phyloP scores from a whole-genome alignment of 345 rosid genomes.

The Arabis alpina region DNA sequence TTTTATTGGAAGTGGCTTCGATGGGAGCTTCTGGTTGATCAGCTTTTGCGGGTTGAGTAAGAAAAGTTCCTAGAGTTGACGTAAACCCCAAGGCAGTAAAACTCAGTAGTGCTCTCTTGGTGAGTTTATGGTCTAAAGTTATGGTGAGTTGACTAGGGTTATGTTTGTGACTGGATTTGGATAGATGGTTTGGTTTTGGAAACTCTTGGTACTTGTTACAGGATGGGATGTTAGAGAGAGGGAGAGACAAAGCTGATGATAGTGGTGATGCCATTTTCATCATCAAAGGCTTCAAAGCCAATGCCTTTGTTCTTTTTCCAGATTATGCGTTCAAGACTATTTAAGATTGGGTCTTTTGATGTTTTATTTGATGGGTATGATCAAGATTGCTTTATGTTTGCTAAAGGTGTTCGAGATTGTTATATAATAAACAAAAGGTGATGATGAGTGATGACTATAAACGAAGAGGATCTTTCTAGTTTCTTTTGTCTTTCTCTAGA shows the following conservation, averaged over 20 bases:
- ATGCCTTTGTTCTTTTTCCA: constrained; percentile 1
- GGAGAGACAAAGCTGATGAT: constrained; percentile 51
- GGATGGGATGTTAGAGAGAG: constrained; percentile 48
- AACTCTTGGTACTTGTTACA: constrained; percentile 49
- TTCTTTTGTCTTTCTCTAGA: constrained; percentile 32
- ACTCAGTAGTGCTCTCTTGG: constrained; percentile 52
- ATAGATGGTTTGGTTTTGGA: constrained; percentile 40
- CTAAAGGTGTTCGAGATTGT: constrained; percentile 1
- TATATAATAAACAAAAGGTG: constrained; percentile 30
- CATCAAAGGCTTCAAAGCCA: background rate
- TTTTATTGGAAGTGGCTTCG: constrained; percentile 54
- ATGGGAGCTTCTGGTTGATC: constrained; percentile 57
- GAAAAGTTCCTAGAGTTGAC: constrained; percentile 30
- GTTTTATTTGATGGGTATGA: background rate
- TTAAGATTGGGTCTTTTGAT: constrained; percentile 2
- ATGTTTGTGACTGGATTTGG: constrained; percentile 38
- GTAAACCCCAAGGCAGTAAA: constrained; percentile 46
- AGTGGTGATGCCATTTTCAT: constrained; percentile 33
- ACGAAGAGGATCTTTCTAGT: constrained; percentile 37
- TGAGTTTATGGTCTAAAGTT: constrained; percentile 35
- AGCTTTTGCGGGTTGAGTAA: constrained; percentile 50
- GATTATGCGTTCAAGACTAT: background rate
- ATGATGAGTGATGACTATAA: constrained; percentile 17
- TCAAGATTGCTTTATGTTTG: constrained; percentile 17
- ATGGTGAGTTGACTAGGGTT: constrained; percentile 34